Percentiles rank a stretch among this genome's conserved stretches.
Conservation (phyloP, 371 early-diverging fungal species). For the Saksenaea vasiformis region DNA sequence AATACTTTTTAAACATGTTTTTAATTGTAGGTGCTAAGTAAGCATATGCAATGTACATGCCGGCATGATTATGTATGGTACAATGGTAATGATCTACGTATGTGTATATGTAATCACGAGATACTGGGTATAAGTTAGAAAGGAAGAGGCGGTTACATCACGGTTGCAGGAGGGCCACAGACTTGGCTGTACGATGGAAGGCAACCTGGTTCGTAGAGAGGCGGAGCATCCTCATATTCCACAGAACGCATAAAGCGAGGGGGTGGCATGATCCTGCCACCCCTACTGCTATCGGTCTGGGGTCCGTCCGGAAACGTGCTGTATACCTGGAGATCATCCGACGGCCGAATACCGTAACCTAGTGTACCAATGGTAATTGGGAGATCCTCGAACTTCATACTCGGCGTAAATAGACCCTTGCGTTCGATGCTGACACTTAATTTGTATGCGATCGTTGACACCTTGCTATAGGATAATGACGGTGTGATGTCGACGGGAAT, state of each 20-base stretch:
- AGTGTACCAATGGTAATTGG: slow-evolving; percentile 37
- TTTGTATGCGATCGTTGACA: slow-evolving; percentile 24
- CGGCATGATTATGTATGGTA: too few relatives aligned
- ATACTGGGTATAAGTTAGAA: neutral
- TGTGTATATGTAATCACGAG: neutral
- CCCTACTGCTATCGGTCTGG: neutral
- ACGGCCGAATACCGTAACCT: slow-evolving; percentile 29
- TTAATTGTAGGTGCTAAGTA: too few relatives aligned
- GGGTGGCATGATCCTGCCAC: slow-evolving; percentile 2
- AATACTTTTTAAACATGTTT: too few relatives aligned
- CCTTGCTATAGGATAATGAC: slow-evolving; percentile 28
- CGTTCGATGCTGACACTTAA: slow-evolving; percentile 27
- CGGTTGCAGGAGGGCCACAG: neutral
- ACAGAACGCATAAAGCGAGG: slow-evolving; percentile 29
- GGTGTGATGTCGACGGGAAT: slow-evolving; percentile 31
- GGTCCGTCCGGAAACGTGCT: slow-evolving; percentile 7
- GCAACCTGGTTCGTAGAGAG: slow-evolving; percentile 34
- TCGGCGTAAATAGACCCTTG: slow-evolving; percentile 17
- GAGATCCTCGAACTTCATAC: slow-evolving; percentile 13
- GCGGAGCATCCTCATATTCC: slow-evolving; percentile 33
- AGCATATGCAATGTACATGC: too few relatives aligned
- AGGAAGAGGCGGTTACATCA: neutral
- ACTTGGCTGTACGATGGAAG: slow-evolving; percentile 64
- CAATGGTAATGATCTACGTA: neutral
- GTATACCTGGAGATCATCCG: slow-evolving; percentile 30